Evolutionary conservation across 352 stramenopile species (phyloP), one percentile per base, ranked within the genome.

Genomic region (Phytophthora boehmeriae): DNA sequence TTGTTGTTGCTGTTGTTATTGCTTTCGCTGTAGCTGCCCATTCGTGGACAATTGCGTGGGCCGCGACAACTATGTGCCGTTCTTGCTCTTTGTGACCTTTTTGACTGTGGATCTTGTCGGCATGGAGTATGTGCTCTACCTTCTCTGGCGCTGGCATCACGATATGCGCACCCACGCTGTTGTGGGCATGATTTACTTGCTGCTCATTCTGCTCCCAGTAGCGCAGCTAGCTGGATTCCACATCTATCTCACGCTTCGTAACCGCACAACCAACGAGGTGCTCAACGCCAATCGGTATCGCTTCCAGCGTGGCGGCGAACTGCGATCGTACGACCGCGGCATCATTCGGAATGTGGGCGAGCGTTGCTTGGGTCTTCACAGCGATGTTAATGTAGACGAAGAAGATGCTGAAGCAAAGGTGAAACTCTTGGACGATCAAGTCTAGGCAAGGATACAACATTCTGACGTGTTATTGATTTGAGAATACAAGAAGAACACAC

Each of bases 41-140:
- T 99, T 98, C 79, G 89, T 99, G 9, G 98, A 99, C 80, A 99
- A 99, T 75, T 99, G 97, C 61, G 91, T 99, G 2, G 97, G 97
- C 22, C 94, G 97, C 43, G 86, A 93, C 64, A 99, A 99, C 76
- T 97, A 99, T 75, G 97, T 98, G 57, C 68, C 67, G 38, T 96
- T 96, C 42, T 60, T 93, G 36, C 63, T 75, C 5, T 96, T 92
- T 47, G 67, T 90, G 4, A 60, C 34, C 19, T 63, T 70, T 36
- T 63, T 93, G 46, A 36, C 65, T 4, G 3, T 90, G 14, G 68
- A 91, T 36, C 22, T 90, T 13, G 16, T 78, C 27, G 49, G 72
- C 20, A 66, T 90, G 30, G 78, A 89, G 53, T 90, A 88, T 51
- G 51, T 90, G 25, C 51, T 92, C 19, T 88, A 78, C 38, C 66